phyloP scores from a whole-genome alignment of 108 stramenopile species.

The Pelagomonas calceolata region DNA sequence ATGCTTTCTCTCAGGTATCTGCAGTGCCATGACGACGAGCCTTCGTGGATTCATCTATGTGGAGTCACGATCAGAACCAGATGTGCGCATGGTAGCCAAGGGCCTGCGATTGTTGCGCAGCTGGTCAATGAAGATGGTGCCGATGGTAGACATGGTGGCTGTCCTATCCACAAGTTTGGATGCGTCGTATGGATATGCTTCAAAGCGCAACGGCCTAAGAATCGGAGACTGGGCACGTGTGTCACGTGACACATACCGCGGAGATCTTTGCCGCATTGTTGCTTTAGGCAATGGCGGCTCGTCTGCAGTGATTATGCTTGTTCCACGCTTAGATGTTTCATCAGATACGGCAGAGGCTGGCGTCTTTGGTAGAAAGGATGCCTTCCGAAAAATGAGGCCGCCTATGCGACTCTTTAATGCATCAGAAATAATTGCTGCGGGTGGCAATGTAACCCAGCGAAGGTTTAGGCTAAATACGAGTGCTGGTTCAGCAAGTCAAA shows the following conservation, averaged over 20 bases:
- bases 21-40: background rate
- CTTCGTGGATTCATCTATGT: background rate
- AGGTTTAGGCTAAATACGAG: too few relatives aligned
- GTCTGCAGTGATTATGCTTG: background rate
- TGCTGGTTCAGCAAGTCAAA: too few relatives aligned
- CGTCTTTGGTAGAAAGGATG: too few relatives aligned
- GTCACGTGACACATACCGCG: background rate
- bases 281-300: background rate
- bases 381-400: background rate
- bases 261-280: background rate
- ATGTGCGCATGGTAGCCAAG: background rate
- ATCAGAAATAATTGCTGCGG: background rate
- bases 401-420: background rate
- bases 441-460: background rate
- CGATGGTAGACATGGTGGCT: background rate
- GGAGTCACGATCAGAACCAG: background rate
- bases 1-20: too few relatives aligned
- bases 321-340: background rate
- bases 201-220: background rate
- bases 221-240: background rate
- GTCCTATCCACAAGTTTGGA: background rate
- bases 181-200: too few relatives aligned
- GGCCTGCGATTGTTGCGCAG: background rate
- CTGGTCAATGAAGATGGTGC: background rate
- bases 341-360: too few relatives aligned